Evolutionary conservation across 176 grass and related monocot genomes (phyloP).

Genomic region (Oryza meridionalis): DNA sequence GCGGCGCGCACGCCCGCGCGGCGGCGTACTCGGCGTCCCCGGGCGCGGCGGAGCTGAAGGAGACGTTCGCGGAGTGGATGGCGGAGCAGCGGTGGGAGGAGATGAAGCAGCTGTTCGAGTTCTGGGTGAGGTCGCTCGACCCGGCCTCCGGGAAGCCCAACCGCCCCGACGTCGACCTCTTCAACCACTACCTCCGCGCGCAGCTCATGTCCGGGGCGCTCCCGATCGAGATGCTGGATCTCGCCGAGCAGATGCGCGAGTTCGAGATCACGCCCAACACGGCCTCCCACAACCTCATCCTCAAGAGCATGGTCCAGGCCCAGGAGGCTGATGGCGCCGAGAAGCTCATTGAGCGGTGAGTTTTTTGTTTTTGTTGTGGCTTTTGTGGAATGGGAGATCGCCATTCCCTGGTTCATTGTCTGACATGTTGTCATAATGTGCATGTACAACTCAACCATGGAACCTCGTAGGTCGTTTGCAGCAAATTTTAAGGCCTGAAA

Average conservation of each 20-base stretch:
- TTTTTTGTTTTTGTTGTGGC: background rate
- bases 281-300: conserved; percentile 89
- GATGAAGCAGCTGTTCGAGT: conserved; percentile 74
- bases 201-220: conserved; percentile 63
- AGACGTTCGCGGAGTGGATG: conserved; percentile 68
- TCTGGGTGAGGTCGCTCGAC: conserved; percentile 83
- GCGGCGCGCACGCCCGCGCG: conserved; percentile 18
- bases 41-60: conserved; percentile 59
- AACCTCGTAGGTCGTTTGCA: background rate
- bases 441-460: background rate
- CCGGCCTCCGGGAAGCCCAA: conserved; percentile 74
- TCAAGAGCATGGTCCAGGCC: conserved; percentile 52
- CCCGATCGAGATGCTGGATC: conserved; percentile 68
- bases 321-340: conserved; percentile 36
- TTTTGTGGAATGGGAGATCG: background rate
- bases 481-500: background rate
- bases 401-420: background rate
- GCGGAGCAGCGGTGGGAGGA: conserved; percentile 75
- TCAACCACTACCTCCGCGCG: conserved; percentile 87
- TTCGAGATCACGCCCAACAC: conserved; percentile 77
- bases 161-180: conserved; percentile 84
- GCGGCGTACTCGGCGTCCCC: conserved; percentile 46
- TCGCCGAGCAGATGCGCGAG: conserved; percentile 81
- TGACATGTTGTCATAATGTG: background rate
- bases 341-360: conserved; percentile 53